Evolutionary conservation across 169 alveolate species (phyloP).

Genomic region (Cryptosporidium xiaoi): DNA sequence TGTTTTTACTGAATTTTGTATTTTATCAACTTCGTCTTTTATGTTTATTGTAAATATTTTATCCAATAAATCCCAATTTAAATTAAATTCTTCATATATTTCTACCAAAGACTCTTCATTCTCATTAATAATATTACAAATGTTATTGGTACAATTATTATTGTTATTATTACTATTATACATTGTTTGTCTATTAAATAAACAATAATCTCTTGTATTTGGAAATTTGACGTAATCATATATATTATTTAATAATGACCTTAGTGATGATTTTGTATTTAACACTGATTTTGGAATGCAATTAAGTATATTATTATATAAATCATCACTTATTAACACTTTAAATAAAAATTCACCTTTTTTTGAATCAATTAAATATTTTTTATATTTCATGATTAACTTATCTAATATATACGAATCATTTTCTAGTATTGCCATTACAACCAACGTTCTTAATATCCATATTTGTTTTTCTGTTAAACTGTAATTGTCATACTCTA

Average conservation of each 20-base stretch:
- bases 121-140: not conserved
- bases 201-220: constrained; percentile 23
- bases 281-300: constrained; percentile 40
- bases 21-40: not conserved
- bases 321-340: constrained; percentile 36
- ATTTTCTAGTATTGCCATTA: constrained; percentile 46
- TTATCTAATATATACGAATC: constrained; percentile 15
- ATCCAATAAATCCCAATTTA: constrained; percentile 24
- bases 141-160: not conserved
- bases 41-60: not conserved
- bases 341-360: constrained; percentile 32
- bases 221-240: constrained; percentile 44
- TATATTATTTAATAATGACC: constrained; percentile 37
- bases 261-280: constrained; percentile 6
- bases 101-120: too few relatives aligned
- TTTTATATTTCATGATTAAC: not conserved
- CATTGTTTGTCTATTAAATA: not conserved
- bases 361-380: constrained; percentile 36
- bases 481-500: not conserved
- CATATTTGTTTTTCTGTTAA: constrained; percentile 29
- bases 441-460: constrained; percentile 32
- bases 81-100: too few relatives aligned
- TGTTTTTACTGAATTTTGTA: not conserved
- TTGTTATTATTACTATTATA: not conserved
- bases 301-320: constrained; percentile 33